Evolutionary conservation across 805 yeast genomes (phyloP).

Genomic region (Zygosaccharomyces pseudorouxii): DNA sequence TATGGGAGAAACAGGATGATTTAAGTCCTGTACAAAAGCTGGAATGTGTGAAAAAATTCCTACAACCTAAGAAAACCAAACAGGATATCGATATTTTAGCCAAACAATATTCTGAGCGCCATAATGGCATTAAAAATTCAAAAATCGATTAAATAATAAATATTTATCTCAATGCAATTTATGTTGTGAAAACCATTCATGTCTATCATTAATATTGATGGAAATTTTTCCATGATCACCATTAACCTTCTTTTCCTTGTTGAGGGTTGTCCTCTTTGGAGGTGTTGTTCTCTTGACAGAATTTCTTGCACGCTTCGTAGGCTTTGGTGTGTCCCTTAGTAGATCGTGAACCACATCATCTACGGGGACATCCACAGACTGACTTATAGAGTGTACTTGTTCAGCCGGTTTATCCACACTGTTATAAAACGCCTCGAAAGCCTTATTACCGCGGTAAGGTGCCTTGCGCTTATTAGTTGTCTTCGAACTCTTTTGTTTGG

Average conservation of each 20-base stretch:
- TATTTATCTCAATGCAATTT: not conserved
- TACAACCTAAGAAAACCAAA: conserved; percentile 6
- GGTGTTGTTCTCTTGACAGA: not conserved
- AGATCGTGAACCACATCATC: conserved; percentile 17
- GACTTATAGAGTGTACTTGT: conserved; percentile 3
- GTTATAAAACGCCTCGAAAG: conserved; percentile 18
- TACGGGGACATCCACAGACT: conserved; percentile 11
- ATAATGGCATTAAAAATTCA: not conserved
- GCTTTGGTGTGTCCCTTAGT: conserved; percentile 7
- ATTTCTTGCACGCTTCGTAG: not conserved
- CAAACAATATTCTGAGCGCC: conserved; percentile 9
- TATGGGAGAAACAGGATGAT: not conserved
- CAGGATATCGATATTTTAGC: conserved; percentile 3
- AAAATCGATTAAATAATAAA: not conserved
- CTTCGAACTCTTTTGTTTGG: not conserved
- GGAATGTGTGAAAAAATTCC: conserved; percentile 7
- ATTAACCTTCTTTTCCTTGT: not conserved
- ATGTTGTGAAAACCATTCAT: not conserved
- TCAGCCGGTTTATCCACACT: conserved; percentile 13
- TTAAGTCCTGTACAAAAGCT: conserved; percentile 4
- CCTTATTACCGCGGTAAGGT: conserved; percentile 12
- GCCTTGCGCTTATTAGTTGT: conserved; percentile 3
- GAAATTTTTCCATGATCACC: not conserved
- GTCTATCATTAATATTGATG: not conserved
- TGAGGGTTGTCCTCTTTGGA: not conserved